phyloP scores from a whole-genome alignment of 306 rosid genomes.

The Psophocarpus tetragonolobus region DNA sequence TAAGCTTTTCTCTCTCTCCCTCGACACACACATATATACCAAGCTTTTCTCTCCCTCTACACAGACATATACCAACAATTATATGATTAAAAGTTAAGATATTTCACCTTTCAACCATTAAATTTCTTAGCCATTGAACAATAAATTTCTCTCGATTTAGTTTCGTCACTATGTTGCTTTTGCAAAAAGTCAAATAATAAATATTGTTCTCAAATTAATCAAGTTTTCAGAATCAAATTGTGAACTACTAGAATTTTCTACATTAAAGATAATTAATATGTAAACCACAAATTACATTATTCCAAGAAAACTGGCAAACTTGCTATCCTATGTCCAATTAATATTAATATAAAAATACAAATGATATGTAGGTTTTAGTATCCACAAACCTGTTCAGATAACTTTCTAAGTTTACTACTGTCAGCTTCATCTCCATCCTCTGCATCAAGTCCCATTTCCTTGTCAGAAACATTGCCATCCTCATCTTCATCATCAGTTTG shows the following conservation, averaged over 20 bases:
- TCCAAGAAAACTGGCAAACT: not conserved
- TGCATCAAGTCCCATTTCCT: conserved; percentile 86
- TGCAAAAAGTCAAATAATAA: not conserved
- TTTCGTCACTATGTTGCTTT: not conserved
- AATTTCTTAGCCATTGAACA: not conserved
- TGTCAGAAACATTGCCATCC: conserved; percentile 76
- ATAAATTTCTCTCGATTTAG: not conserved
- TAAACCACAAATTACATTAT: not conserved
- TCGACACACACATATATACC: too few relatives aligned
- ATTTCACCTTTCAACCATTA: conserved; percentile 11
- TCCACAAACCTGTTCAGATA: conserved; percentile 78
- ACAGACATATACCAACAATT: too few relatives aligned
- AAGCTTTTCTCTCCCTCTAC: too few relatives aligned
- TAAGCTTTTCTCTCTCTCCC: too few relatives aligned
- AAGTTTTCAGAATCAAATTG: not conserved
- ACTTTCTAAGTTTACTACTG: conserved; percentile 63
- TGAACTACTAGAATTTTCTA: not conserved
- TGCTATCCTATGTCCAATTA: conserved; percentile 6
- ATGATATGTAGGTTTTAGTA: not conserved
- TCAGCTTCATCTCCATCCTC: conserved; percentile 94
- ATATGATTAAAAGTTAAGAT: not conserved
- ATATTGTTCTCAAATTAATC: not conserved
- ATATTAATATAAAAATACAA: conserved; percentile 9
- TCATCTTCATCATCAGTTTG: conserved; percentile 85
- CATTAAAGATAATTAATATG: not conserved